phyloP scores from a whole-genome alignment of 2,329 filamentous ascomycete genomes.

The Xylariaceae sp. region DNA sequence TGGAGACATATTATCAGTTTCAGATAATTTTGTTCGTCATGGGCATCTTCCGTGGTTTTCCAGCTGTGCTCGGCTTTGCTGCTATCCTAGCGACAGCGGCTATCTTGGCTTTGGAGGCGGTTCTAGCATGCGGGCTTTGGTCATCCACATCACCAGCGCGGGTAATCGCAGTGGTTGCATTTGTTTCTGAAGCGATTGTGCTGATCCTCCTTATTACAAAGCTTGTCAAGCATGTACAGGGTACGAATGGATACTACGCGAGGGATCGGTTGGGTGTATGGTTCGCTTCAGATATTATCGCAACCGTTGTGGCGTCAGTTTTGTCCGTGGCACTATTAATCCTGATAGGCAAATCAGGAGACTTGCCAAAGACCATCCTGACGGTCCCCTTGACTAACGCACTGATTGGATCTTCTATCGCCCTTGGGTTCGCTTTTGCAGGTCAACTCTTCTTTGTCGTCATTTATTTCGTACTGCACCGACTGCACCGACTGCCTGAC shows the following conservation, averaged over 20 bases:
- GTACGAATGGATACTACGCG: constrained; percentile 29
- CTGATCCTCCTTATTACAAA: constrained; percentile 46
- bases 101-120: constrained; percentile 48
- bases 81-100: constrained; percentile 49
- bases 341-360: constrained; percentile 45
- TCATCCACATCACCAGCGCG: constrained; percentile 41
- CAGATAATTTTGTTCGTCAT: constrained; percentile 37
- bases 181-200: constrained; percentile 46
- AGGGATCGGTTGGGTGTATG: constrained; percentile 42
- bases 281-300: constrained; percentile 43
- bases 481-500: constrained; percentile 45
- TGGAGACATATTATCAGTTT: not conserved
- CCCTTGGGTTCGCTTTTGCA: constrained; percentile 53
- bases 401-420: constrained; percentile 53
- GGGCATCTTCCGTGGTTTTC: constrained; percentile 44
- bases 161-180: constrained; percentile 48
- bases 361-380: constrained; percentile 42
- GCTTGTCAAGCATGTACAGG: constrained; percentile 41
- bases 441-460: constrained; percentile 58
- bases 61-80: constrained; percentile 46
- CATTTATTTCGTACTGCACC: constrained; percentile 50
- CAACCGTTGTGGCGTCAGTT: constrained; percentile 54
- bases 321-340: constrained; percentile 53
- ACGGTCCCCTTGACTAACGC: constrained; percentile 45
- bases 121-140: constrained; percentile 47